phyloP scores from a whole-genome alignment of 352 stramenopile species.

The Phytophthora fragariae region DNA sequence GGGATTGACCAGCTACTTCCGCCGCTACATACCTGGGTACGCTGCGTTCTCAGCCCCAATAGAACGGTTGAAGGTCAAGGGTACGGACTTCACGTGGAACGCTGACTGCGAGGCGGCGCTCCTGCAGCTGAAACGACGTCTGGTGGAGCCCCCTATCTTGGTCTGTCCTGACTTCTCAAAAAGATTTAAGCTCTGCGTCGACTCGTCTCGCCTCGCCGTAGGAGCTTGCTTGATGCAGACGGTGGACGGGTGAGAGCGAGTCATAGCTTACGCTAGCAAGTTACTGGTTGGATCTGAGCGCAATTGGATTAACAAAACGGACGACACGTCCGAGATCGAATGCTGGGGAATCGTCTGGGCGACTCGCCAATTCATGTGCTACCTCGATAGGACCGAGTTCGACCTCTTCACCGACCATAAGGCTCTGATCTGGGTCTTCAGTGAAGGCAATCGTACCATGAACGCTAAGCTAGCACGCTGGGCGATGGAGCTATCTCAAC shows the following conservation, averaged over 20 bases:
- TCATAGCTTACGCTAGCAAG: background rate
- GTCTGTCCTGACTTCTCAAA: background rate
- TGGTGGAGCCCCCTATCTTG: slow-evolving; percentile 1
- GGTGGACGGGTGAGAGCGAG: no score
- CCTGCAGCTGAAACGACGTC: slow-evolving; percentile 5
- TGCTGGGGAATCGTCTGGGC: background rate
- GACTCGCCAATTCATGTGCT: no score
- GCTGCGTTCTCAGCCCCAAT: background rate
- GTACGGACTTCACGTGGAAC: background rate
- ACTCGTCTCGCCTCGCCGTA: no score
- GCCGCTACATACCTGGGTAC: slow-evolving; percentile 3
- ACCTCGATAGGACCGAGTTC: no score
- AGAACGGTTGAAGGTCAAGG: slow-evolving; percentile 9
- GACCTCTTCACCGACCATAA: no score
- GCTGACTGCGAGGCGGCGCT: slow-evolving; percentile 6
- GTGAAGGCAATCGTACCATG: no score
- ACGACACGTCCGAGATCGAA: background rate
- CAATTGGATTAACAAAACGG: background rate
- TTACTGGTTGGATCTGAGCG: background rate
- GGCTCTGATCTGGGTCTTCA: no score
- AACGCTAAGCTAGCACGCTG: slow-evolving; percentile 14
- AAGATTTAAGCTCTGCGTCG: no score
- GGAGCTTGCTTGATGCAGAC: no score
- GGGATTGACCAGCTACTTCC: slow-evolving; percentile 4
- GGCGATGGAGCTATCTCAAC: background rate